These are phyloP conservation scores for Amanita rimosa DNA, from an alignment of 768 basidiomycete species.

Conservation along the genomic window DNA sequence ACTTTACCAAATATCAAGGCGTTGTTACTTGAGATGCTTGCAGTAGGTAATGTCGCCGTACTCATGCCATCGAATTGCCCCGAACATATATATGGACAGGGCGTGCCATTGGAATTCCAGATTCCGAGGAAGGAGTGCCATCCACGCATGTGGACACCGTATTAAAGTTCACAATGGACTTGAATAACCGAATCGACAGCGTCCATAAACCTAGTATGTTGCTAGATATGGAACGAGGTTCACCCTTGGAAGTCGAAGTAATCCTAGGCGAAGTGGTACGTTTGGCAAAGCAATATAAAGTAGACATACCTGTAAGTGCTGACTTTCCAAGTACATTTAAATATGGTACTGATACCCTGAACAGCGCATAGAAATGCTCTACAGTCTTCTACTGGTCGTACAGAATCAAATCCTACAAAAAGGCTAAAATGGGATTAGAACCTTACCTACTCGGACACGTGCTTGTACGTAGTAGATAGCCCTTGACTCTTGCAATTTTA, in stretches of 20 bases:
- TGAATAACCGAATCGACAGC: constrained; percentile 31
- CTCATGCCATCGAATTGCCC: neutral
- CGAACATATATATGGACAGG: constrained; percentile 15
- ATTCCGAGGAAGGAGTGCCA: constrained; percentile 33
- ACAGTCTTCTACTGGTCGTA: constrained; percentile 44
- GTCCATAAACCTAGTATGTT: constrained; percentile 51
- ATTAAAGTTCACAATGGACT: constrained; percentile 24
- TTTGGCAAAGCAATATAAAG: constrained; percentile 31
- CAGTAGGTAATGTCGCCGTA: constrained; percentile 20
- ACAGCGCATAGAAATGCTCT: constrained; percentile 54
- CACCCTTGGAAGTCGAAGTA: constrained; percentile 57
- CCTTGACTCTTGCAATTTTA: neutral
- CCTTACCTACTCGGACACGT: neutral
- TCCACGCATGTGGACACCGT: constrained; percentile 26
- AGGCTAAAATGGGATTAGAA: constrained; percentile 5
- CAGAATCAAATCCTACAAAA: constrained; percentile 49
- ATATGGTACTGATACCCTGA: neutral
- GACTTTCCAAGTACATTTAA: neutral
- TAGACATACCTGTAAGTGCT: constrained; percentile 39
- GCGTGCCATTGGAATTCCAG: constrained; percentile 35
- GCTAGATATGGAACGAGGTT: constrained; percentile 39
- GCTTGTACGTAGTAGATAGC: neutral
- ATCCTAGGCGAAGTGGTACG: constrained; percentile 53
- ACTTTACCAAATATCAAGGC: constrained; percentile 37
- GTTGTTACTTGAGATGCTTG: constrained; percentile 32